Conservation (phyloP, 2,329 filamentous ascomycete species). For the Hawksworthiomyces lignivorus region DNA sequence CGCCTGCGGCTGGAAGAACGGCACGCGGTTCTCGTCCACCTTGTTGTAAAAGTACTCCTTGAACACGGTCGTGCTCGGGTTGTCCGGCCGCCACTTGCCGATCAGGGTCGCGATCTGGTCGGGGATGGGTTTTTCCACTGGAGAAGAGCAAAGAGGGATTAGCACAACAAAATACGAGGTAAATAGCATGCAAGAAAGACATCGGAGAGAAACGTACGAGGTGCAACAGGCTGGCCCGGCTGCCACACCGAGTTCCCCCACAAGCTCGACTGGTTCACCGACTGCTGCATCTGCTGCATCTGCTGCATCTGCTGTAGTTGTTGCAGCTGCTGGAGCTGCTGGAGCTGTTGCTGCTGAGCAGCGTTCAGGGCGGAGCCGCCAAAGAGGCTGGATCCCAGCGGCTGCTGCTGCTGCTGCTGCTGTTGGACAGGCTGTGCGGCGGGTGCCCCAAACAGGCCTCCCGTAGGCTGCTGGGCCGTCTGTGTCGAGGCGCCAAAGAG, state of each 20-base stretch:
- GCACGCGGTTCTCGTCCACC: slow-evolving; percentile 65
- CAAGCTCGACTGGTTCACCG: slow-evolving; percentile 27
- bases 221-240: slow-evolving; percentile 38
- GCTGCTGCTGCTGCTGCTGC: slow-evolving; percentile 27
- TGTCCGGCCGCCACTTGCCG: slow-evolving; percentile 66
- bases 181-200: neutral
- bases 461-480: slow-evolving; percentile 1
- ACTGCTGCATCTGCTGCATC: slow-evolving; percentile 29
- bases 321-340: slow-evolving; percentile 21
- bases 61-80: slow-evolving; percentile 64
- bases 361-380: neutral
- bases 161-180: neutral
- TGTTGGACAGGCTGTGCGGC: too few species aligned
- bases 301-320: slow-evolving; percentile 30
- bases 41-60: slow-evolving; percentile 85
- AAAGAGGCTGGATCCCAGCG: slow-evolving; percentile 14
- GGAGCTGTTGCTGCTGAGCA: neutral
- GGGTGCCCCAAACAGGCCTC: slow-evolving; percentile 9
- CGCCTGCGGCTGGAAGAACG: slow-evolving; percentile 63
- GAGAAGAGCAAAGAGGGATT: neutral
- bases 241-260: slow-evolving; percentile 44
- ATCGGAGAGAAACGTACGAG: slow-evolving; percentile 28
- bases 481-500: slow-evolving; percentile 9
- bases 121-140: slow-evolving; percentile 63
- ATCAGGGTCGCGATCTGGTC: slow-evolving; percentile 66